These are phyloP conservation scores for Phytophthora europaea DNA, from an alignment of 352 stramenopile genomes.

Conservation along the genomic window DNA sequence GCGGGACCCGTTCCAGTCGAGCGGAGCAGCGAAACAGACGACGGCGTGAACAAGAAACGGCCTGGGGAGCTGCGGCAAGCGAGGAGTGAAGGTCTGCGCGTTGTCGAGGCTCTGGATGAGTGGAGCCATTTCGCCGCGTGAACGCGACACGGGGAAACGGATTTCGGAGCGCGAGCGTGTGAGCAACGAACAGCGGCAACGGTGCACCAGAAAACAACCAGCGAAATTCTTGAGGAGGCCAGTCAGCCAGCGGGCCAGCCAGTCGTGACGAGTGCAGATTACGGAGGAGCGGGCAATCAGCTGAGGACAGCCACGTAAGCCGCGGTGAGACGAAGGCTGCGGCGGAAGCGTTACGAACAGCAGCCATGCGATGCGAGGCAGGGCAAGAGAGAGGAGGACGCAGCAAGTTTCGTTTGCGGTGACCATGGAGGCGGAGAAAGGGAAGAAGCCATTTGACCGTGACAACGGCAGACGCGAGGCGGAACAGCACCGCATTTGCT, in stretches of 20 bases:
- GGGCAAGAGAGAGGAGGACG: slow-evolving; percentile 25
- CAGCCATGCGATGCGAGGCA: slow-evolving; percentile 28
- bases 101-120: slow-evolving; percentile 36
- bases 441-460: slow-evolving; percentile 20
- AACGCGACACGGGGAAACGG: slow-evolving; percentile 41
- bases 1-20: slow-evolving; percentile 18
- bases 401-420: slow-evolving; percentile 37
- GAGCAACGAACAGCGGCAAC: slow-evolving; percentile 29
- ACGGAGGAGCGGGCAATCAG: slow-evolving; percentile 23
- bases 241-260: slow-evolving; percentile 16
- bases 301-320: neutral
- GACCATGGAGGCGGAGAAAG: slow-evolving; percentile 10
- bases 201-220: slow-evolving; percentile 40
- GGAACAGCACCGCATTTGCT: slow-evolving; percentile 18
- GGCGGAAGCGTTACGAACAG: slow-evolving; percentile 39
- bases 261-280: slow-evolving; percentile 35
- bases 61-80: slow-evolving; percentile 17
- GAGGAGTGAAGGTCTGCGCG: slow-evolving; percentile 31
- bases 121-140: slow-evolving; percentile 41
- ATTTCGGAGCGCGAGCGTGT: slow-evolving; percentile 24
- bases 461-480: slow-evolving; percentile 16
- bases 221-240: slow-evolving; percentile 29
- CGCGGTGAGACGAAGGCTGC: slow-evolving; percentile 28
- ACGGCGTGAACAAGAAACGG: slow-evolving; percentile 45
- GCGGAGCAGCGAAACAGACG: slow-evolving; percentile 38